Evolutionary conservation across 1,284 basidiomycete species (phyloP).

Genomic region (Ganoderma sp.): DNA sequence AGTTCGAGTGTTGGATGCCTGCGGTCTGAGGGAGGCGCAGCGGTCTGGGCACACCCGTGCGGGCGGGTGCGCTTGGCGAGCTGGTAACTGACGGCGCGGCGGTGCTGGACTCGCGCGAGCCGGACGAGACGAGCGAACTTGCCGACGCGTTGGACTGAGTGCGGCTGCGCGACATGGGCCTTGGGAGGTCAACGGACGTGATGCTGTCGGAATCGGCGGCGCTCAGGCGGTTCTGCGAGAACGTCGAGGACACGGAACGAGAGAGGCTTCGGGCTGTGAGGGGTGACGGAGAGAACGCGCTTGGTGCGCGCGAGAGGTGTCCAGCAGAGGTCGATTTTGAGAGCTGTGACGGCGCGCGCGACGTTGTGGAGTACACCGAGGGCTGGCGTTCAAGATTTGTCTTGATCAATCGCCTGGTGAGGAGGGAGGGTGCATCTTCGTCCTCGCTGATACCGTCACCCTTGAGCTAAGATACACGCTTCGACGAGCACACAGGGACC

Average conservation of each 20-base stretch:
- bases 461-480: slow-evolving; percentile 15
- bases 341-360: slow-evolving; percentile 32
- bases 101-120: slow-evolving; percentile 30
- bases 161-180: slow-evolving; percentile 19
- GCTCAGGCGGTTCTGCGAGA: slow-evolving; percentile 24
- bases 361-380: slow-evolving; percentile 31
- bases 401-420: slow-evolving; percentile 69
- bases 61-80: slow-evolving; percentile 23
- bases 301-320: slow-evolving; percentile 22
- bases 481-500: slow-evolving; percentile 32
- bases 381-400: slow-evolving; percentile 56
- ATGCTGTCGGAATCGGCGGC: slow-evolving; percentile 25
- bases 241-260: slow-evolving; percentile 29
- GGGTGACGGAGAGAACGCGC: slow-evolving; percentile 20
- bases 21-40: slow-evolving; percentile 33
- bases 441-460: slow-evolving; percentile 60
- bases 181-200: slow-evolving; percentile 15
- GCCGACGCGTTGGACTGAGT: slow-evolving; percentile 33
- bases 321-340: slow-evolving; percentile 26
- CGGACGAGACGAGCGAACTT: slow-evolving; percentile 30
- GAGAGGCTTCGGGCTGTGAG: slow-evolving; percentile 20
- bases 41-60: slow-evolving; percentile 27
- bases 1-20: too few species aligned
- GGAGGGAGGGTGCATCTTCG: slow-evolving; percentile 77
- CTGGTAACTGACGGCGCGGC: slow-evolving; percentile 26